Percentiles rank a stretch among this genome's conserved stretches.
Evolutionary conservation across 139 green algal species (phyloP).

Genomic region (Closterium sp.): DNA sequence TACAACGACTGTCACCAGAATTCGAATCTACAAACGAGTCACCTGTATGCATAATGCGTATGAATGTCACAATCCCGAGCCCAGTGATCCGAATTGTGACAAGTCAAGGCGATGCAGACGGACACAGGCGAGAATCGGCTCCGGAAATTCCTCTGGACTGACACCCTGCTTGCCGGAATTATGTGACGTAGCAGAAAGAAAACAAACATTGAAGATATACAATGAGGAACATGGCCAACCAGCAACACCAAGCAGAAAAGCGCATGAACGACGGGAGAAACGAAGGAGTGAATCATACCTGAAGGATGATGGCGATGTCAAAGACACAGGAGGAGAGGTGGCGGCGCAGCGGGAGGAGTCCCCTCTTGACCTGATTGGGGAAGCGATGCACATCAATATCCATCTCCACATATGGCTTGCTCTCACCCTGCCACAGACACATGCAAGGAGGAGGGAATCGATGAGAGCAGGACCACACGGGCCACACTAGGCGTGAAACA

Average conservation of each 20-base stretch:
- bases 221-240: no score
- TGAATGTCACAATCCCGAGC: neutral
- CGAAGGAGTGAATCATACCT: neutral
- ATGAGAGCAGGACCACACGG: no score
- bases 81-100: neutral
- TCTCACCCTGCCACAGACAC: neutral
- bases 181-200: no score
- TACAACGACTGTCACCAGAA: no score
- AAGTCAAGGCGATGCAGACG: neutral
- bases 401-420: neutral
- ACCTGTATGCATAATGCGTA: no score
- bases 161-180: neutral
- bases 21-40: no score
- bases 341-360: neutral
- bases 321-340: neutral
- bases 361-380: neutral
- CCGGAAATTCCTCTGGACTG: neutral
- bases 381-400: neutral
- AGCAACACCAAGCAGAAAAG: neutral
- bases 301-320: neutral
- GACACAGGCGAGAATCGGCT: neutral
- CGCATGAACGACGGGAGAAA: neutral
- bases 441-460: neutral
- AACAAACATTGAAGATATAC: no score
- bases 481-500: neutral